Evolutionary conservation across 2,329 filamentous ascomycete species (phyloP), one percentile per base, ranked within the genome.

Genomic region (Apiospora phragmitis): DNA sequence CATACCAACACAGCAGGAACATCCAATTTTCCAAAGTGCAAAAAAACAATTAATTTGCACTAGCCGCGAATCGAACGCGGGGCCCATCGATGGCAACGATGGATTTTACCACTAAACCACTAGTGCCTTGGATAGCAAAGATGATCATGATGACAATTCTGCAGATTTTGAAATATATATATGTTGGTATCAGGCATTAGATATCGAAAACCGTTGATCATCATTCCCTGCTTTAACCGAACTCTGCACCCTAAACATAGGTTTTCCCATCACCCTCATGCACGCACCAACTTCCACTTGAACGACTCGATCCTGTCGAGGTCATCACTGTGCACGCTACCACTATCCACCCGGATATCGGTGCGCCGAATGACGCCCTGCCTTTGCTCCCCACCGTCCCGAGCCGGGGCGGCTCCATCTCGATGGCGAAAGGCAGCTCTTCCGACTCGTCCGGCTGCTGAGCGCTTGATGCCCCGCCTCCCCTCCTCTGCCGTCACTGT

Each of bases 21-120:
- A n/a, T n/a, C n/a, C n/a, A n/a, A n/a, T n/a, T n/a, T n/a, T n/a
- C n/a, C n/a, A n/a, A 32, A 35, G 1, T 21, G 51, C 51, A 59
- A 59, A 35, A 59, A 59, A 3, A 18, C 0, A 35, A 32, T 8
- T 8, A 1, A 9, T 26, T 55, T 72, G 71, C 71, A 72, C 69
- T 72, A 81, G 79, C 81, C 81, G 80, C 76, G 82, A 83, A 83
- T 83, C 81, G 81, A 83, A 83, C 82, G 77, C 81, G 82, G 82
- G 82, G 82, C 83, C 82, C 83, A 83, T 85, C 83, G 83, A 85
- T 85, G 83, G 83, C 83, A 85, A 85, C 83, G 83, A 85, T 83
- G 82, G 82, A 85, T 85, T 85, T 84, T 85, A 85, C 83, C 83
- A 84, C 83, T 85, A 85, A 85, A 85, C 83, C 83, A 85, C 82